Evolutionary conservation across 208 protist genomes (phyloP), one percentile per base, ranked within the genome.

Genomic region (Naegleria gruberi): DNA sequence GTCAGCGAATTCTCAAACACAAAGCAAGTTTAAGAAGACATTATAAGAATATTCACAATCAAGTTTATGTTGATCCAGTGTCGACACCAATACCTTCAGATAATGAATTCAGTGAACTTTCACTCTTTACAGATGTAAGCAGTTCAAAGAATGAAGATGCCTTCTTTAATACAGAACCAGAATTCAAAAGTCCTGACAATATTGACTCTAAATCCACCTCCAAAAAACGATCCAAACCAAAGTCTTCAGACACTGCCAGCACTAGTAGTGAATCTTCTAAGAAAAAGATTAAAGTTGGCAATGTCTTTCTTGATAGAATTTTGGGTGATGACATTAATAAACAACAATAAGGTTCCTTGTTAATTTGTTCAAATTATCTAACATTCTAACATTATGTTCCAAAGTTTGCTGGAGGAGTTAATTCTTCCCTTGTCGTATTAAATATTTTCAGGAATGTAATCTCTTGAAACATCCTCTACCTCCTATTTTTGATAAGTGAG

Each of bases 11-110:
- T 17, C 30, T 46, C 34, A 84, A 84, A 45, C 34, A 84, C 40
- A 84, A 84, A 34, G 42, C 81, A 30, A 84, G 42, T 30, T 45
- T 84, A 84, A 84, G 42, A 84, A 42, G 81, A 45, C 81, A 84
- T 45, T 44, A 44, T 26, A 84, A 45, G 34, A 45, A 42, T 46
- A 8, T 84, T 45, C 81, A 84, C 40, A 44, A 84, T 41, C 12
- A 44, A 26, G 81, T 43, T 2, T 82, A 82, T 82, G 74, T 43
- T 10, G 74, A 82, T 82, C 34, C 74, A 7, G 51, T 65, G 30
- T 65, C 51, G 15, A 65, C 51, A 30, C 51, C 51, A 65, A 10
- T 65, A 10, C 15, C 51, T 65, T 65, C 51, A 30, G 51, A 65
- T 30, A 23, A 23, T 30, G 51, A 65, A 65, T 10, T 65, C 12